These are phyloP conservation scores for Thalassiosira hispida DNA, from an alignment of 352 stramenopile species.

Conservation along the genomic window DNA sequence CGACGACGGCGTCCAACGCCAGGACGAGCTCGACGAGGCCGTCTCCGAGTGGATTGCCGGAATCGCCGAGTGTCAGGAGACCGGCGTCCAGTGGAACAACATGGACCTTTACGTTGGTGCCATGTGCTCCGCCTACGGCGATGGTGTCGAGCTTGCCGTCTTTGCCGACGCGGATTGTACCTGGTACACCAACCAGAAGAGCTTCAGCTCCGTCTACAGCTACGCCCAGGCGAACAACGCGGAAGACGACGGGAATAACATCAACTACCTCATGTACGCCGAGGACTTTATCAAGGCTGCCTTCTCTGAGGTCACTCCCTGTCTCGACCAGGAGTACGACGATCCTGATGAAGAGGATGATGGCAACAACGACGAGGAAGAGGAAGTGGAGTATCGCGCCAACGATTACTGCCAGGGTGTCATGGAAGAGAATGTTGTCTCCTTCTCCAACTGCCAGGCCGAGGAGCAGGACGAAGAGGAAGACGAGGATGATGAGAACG, in stretches of 20 bases:
- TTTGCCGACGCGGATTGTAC: constrained; percentile 44
- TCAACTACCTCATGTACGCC: constrained; percentile 41
- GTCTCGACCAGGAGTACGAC: constrained; percentile 13
- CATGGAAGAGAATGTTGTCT: constrained; percentile 32
- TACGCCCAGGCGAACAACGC: constrained; percentile 10
- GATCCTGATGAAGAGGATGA: constrained; percentile 26
- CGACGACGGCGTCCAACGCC: constrained; percentile 20
- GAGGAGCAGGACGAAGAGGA: constrained; percentile 17
- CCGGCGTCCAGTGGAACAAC: constrained; percentile 26
- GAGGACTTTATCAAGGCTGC: constrained; percentile 49
- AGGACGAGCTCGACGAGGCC: constrained; percentile 27
- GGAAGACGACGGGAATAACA: constrained; percentile 8
- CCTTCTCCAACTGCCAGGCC: constrained; percentile 24
- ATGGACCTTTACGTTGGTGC: constrained; percentile 39
- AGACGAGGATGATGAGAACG: constrained; percentile 23
- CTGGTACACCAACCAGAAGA: constrained; percentile 21
- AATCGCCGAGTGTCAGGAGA: constrained; percentile 38
- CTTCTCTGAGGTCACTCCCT: constrained; percentile 33
- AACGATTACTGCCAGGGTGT: constrained; percentile 43
- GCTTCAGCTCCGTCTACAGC: constrained; percentile 21
- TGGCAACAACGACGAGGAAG: constrained; percentile 24
- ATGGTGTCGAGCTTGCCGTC: constrained; percentile 47
- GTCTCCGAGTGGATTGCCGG: constrained; percentile 47
- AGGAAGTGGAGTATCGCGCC: constrained; percentile 20
- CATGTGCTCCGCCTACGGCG: constrained; percentile 38